These are phyloP conservation scores for Annulohypoxylon stygium DNA, from an alignment of 495 filamentous ascomycete genomes.

Conservation along the genomic window DNA sequence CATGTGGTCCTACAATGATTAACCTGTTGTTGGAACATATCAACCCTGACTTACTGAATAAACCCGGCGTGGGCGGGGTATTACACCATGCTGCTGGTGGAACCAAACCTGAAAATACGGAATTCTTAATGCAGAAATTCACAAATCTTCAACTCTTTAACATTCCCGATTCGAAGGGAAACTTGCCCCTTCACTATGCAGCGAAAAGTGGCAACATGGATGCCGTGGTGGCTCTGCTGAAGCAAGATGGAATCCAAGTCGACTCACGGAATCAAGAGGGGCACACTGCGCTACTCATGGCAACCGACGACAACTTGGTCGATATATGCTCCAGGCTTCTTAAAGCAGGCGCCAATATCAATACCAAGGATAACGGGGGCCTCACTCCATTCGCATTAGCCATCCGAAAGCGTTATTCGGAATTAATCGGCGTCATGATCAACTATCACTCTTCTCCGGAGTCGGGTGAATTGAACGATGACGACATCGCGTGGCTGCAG, in stretches of 20 bases:
- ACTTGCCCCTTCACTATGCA: conserved; percentile 33
- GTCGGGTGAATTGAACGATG: background rate
- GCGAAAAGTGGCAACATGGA: conserved; percentile 38
- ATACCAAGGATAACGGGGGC: conserved; percentile 8
- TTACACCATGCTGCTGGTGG: conserved; percentile 38
- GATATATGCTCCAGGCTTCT: conserved; percentile 31
- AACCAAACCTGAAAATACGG: conserved; percentile 33
- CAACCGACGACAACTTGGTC: conserved; percentile 12
- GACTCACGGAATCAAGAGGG: conserved; percentile 26
- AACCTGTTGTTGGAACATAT: conserved; percentile 21
- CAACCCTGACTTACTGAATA: conserved; percentile 8
- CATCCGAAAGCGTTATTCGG: conserved; percentile 21
- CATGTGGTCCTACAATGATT: conserved; percentile 24
- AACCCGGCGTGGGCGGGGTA: background rate
- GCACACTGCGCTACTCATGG: conserved; percentile 30
- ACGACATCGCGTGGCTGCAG: conserved; percentile 33
- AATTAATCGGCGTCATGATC: conserved; percentile 19
- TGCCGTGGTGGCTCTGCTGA: conserved; percentile 21
- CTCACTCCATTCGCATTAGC: conserved; percentile 21
- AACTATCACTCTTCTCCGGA: background rate
- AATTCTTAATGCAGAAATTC: conserved; percentile 33
- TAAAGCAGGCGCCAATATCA: conserved; percentile 31
- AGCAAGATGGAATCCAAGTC: conserved; percentile 19
- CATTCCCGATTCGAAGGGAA: conserved; percentile 16
- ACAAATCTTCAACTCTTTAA: conserved; percentile 18